These are phyloP conservation scores for Przewalskia tangutica DNA, from an alignment of 257 asterid genomes.

Conservation along the genomic window DNA sequence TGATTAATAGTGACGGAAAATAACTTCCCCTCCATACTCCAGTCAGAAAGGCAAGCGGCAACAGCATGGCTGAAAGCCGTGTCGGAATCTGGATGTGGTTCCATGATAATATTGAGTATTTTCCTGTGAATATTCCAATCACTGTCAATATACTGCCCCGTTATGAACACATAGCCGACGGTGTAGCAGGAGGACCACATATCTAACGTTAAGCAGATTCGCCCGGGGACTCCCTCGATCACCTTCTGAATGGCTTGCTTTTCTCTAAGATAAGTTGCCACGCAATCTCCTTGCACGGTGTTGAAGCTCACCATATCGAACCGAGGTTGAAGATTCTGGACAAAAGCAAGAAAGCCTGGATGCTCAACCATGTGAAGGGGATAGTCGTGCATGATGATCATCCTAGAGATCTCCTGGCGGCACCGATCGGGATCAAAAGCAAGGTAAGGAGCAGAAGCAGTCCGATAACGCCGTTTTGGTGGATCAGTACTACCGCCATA, in stretches of 20 bases:
- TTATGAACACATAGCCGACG: constrained; percentile 61
- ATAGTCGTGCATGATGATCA: constrained; percentile 94
- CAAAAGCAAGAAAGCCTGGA: constrained; percentile 81
- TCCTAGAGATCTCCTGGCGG: constrained; percentile 75
- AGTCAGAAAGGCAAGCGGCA: constrained; percentile 81
- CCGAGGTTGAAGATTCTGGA: constrained; percentile 81
- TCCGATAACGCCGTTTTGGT: constrained; percentile 65
- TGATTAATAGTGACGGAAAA: constrained; percentile 78
- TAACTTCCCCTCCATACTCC: constrained; percentile 78
- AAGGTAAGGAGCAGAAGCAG: constrained; percentile 42
- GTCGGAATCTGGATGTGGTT: constrained; percentile 79
- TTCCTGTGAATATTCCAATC: constrained; percentile 91
- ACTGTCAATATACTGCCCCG: constrained; percentile 73
- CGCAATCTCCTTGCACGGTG: constrained; percentile 87
- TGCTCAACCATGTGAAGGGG: constrained; percentile 97
- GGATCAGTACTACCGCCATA: constrained; percentile 30
- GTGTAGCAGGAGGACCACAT: constrained; percentile 66
- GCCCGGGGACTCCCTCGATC: constrained; percentile 74
- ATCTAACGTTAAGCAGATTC: constrained; percentile 73
- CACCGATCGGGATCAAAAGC: constrained; percentile 77
- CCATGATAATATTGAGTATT: constrained; percentile 79
- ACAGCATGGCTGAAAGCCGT: constrained; percentile 84
- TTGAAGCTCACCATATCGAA: constrained; percentile 93
- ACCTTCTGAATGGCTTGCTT: constrained; percentile 66
- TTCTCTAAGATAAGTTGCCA: constrained; percentile 75